phyloP scores from a whole-genome alignment of 176 grass and related monocot species.

The Triticum turgidum region DNA sequence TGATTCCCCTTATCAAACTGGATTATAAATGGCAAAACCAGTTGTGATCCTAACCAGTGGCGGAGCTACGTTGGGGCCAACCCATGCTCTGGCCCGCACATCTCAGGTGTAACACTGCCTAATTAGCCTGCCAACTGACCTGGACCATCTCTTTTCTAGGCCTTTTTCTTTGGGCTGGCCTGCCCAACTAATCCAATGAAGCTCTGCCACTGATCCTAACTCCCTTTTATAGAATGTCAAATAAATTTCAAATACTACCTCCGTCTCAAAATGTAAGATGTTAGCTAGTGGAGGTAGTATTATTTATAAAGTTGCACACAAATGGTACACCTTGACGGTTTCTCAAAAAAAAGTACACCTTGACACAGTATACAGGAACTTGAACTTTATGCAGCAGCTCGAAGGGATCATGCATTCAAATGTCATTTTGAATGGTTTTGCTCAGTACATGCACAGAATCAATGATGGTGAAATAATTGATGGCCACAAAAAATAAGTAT shows the following conservation, averaged over 20 bases:
- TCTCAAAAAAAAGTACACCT: background rate
- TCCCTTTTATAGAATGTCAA: background rate
- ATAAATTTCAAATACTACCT: no score
- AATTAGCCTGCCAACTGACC: no score
- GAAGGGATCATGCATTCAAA: background rate
- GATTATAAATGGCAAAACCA: background rate
- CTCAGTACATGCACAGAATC: background rate
- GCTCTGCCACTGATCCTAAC: background rate
- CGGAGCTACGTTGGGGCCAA: no score
- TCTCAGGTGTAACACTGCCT: no score
- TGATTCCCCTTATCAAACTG: background rate
- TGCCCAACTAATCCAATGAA: no score
- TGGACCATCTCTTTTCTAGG: no score
- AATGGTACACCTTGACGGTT: background rate
- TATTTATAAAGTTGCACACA: background rate
- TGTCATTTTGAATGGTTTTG: background rate
- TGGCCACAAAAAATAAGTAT: background rate
- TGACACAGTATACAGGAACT: background rate
- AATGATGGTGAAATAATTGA: background rate
- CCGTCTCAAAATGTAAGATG: no score
- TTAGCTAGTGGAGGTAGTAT: no score
- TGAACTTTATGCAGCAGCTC: background rate
- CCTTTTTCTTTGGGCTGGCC: no score
- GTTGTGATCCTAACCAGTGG: background rate
- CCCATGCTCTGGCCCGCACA: no score